phyloP scores from a whole-genome alignment of 345 rosid species.

The Gossypium raimondii region DNA sequence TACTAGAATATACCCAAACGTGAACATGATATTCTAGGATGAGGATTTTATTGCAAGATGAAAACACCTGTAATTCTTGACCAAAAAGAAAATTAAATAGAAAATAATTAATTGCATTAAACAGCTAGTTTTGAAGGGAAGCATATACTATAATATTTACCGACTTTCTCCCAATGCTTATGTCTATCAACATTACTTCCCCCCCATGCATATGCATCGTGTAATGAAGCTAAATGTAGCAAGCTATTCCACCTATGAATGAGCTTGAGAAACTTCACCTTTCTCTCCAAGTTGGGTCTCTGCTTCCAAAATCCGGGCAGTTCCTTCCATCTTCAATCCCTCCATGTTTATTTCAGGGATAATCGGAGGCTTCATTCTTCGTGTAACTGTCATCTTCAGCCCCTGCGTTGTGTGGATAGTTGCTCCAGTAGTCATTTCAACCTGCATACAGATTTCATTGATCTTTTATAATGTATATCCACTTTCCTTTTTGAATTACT shows the following conservation, averaged over 20 bases:
- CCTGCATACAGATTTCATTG: constrained; percentile 38
- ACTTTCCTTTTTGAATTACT: neutral
- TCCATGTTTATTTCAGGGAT: constrained; percentile 41
- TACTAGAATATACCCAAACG: too few relatives aligned
- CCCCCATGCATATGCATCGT: neutral
- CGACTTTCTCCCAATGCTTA: neutral
- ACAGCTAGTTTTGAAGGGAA: neutral
- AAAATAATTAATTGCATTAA: neutral
- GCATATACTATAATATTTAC: neutral
- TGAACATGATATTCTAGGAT: neutral
- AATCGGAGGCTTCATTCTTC: constrained; percentile 48
- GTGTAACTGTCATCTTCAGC: constrained; percentile 59
- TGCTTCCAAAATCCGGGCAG: constrained; percentile 12
- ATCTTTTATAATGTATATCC: neutral
- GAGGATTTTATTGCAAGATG: neutral
- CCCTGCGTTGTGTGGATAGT: constrained; percentile 93
- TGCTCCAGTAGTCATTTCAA: constrained; percentile 89
- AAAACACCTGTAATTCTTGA: neutral
- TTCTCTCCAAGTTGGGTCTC: constrained; percentile 28
- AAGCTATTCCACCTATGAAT: constrained; percentile 19
- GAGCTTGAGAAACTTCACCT: constrained; percentile 55
- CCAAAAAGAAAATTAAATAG: neutral
- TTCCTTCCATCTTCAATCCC: constrained; percentile 27
- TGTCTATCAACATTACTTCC: neutral
- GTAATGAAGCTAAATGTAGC: neutral